Base-by-base conservation (phyloP, 73 alveolate species). In the Paramecium primaurelia region DNA sequence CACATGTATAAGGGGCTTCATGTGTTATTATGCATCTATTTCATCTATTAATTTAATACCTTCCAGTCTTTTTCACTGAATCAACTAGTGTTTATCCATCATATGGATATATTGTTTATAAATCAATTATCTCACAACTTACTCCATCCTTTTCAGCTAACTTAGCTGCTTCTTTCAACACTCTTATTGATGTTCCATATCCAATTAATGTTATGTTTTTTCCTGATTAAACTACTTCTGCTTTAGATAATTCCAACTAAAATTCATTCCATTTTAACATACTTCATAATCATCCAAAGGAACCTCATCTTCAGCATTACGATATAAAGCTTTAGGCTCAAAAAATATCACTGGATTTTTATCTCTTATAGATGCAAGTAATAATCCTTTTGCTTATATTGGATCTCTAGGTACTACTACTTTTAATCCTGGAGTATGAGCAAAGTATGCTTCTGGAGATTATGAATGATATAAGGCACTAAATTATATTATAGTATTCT, bases 331-430 rank as follows among this genome's bases (percentile, higher is more conserved):
- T 69, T 97, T 97, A 7, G 99, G 99, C 89, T 97, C 99, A 38
- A 97, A 97, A 97, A 97, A 97, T n/a, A 97, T 68, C 32, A 97
- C 99, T 14, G 99, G 99, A 80, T 97, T 96, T 16, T 94, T 92
- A 87, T 96, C 96, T 88, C 98, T 92, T 40, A 97, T 96, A 9
- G 97, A 86, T 28, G 99, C 93, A 14, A 96, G 93, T 58, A 97
- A 90, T 26, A 97, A 92, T 12, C 99, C 99, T 86, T 97, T 97
- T 22, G 99, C 99, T 92, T 97, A 95, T 37, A 93, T 93, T 47
- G 99, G 99, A 68, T 97, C 96, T 96, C 99, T 93, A 16, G 99
- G 99, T 54, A 97, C 95, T 38, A 97, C 99, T 30, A 97, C 92
- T 93, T 95, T 95, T 80, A 97, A 95, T 51, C 99, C 99, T 8